Percentiles rank a stretch among this genome's conserved stretches.
Evolutionary conservation across 176 grass and related monocot species (phyloP).

Genomic region (Dactylis glomerata): DNA sequence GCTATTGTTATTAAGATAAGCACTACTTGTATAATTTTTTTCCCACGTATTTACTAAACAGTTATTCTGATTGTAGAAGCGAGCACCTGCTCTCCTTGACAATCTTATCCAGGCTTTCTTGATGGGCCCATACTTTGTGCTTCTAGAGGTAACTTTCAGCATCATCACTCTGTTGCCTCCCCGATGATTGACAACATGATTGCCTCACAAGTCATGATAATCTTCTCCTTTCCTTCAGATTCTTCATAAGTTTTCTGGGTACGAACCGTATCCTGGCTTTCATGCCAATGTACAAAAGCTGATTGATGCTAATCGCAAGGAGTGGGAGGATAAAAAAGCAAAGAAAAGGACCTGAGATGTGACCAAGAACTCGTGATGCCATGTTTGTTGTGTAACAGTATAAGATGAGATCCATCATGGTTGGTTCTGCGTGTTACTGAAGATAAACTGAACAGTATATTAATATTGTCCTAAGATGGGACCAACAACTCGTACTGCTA

Average conservation of each 20-base stretch:
- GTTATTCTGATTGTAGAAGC: conserved; percentile 45
- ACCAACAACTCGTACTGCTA: not conserved
- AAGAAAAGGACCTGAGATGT: conserved; percentile 60
- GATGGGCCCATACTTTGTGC: conserved; percentile 97
- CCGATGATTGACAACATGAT: not conserved
- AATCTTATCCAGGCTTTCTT: conserved; percentile 86
- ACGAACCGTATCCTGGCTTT: conserved; percentile 92
- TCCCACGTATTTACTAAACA: not conserved
- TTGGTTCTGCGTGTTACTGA: not conserved
- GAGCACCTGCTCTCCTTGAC: conserved; percentile 86
- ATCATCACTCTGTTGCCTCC: not conserved
- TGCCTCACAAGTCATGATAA: not conserved
- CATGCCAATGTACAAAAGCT: conserved; percentile 55
- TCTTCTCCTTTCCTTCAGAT: conserved; percentile 36
- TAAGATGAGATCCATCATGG: not conserved
- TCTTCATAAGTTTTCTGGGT: conserved; percentile 60
- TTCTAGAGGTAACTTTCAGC: conserved; percentile 65
- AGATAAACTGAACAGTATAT: not conserved
- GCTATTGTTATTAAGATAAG: not conserved
- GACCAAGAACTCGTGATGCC: not conserved
- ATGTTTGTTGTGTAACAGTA: not conserved
- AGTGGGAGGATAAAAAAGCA: conserved; percentile 64
- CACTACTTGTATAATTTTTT: not conserved
- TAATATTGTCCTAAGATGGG: not conserved
- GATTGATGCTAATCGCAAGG: conserved; percentile 54